Base-by-base conservation (phyloP, 208 protist genomes). In the Naegleria lovaniensis region DNA sequence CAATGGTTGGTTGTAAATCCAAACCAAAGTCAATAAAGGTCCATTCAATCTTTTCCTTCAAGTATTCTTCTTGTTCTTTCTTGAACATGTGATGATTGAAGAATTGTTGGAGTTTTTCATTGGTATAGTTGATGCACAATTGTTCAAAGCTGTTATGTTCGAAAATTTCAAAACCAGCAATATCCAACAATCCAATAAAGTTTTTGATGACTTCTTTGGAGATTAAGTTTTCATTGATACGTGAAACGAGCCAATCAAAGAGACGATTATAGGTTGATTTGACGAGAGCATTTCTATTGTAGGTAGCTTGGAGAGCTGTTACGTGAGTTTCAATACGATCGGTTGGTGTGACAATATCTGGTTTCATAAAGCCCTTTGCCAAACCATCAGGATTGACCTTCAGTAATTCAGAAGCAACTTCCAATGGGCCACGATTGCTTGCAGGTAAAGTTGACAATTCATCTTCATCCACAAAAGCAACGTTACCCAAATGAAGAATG, bases 401-500 rank as follows among this genome's bases (percentile, higher is more conserved):
- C 22, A 98, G 92, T 40, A 98, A 93, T 58, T 90, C 25, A 88
- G 95, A 93, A 39, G 93, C 95, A 25, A 87, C 93, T 59, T 89
- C 16, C 89, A 97, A 95, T 11, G 90, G 29, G 15, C 9, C 75
- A 15, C 36, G 83, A 87, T 94, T 92, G 90, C 92, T 93, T 19
- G 59, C 91, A 48, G 97, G 94, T 29, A 90, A 85, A 75, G 95
- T 94, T 93, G 97, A 95, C 85, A 95, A 94, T 51, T 88, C 75
- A 92, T 96, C 97, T 92, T 97, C 95, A 4, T 89, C 52, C 13
- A 90, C 91, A 93, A 99, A 98, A 51, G 92, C 52, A 11, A 99
- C 90, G 91, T 98, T 97, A 93, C 98, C 95, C 16, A 99, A 90
- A 91, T 97, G 95, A 86, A 99, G 93, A 58, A 99, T 96, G 38